Conservation (phyloP, 1,139 yeast genomes). For the Candida sanyaensis region DNA sequence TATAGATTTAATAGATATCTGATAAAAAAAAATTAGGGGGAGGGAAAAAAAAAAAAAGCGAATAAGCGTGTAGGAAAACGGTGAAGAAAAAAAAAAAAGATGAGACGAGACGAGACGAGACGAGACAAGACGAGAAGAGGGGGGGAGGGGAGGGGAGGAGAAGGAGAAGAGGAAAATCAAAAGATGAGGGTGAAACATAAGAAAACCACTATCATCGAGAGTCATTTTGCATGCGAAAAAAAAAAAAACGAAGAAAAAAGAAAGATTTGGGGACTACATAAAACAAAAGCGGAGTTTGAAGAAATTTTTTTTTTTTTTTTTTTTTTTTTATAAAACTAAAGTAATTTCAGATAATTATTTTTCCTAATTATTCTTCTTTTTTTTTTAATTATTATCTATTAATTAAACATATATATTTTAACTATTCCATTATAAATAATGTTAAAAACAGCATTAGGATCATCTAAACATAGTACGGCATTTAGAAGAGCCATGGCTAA, state of each 20-base stretch:
- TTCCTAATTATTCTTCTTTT: not conserved
- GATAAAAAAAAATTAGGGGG: not conserved
- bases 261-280: not conserved
- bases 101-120: not conserved
- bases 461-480: constrained; percentile 13
- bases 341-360: not conserved
- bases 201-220: not conserved
- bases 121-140: not conserved
- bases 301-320: no score
- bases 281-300: constrained; percentile 3
- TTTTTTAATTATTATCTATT: not conserved
- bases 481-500: constrained; percentile 13
- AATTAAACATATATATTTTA: no score
- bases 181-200: no score
- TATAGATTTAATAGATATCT: constrained; percentile 6
- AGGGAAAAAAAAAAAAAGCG: not conserved
- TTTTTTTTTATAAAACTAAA: not conserved
- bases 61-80: not conserved
- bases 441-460: constrained; percentile 10
- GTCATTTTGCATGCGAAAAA: not conserved
- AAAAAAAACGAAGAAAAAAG: not conserved
- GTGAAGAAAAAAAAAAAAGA: not conserved
- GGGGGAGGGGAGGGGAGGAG: not conserved
- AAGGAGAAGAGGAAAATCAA: no score
- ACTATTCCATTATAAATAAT: constrained; percentile 1